A percentile compares a stretch with the other conserved stretches of the same genome.
Evolutionary conservation across 1,284 basidiomycete species (phyloP).

Genomic region (Ustilago sp.): DNA sequence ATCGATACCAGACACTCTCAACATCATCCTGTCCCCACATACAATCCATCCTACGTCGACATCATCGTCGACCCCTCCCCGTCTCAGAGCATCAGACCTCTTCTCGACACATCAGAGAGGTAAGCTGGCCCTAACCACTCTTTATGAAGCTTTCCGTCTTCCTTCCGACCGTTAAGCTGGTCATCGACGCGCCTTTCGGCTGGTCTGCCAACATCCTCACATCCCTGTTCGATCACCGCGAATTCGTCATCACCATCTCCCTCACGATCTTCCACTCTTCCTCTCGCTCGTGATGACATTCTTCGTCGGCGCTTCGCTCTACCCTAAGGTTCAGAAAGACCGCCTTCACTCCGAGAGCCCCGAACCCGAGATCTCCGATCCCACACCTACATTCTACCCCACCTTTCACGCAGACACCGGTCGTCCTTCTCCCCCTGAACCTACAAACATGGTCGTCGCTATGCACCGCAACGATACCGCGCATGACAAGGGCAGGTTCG

Average conservation of each 20-base stretch:
- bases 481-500: neutral
- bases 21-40: neutral
- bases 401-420: neutral
- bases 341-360: neutral
- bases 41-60: neutral
- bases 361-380: neutral
- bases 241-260: neutral
- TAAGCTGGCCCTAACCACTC: neutral
- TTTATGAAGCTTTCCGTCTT: neutral
- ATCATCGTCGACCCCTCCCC: neutral
- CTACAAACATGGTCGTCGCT: neutral
- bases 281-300: neutral
- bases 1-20: neutral
- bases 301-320: neutral
- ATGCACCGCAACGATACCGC: neutral
- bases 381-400: neutral
- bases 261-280: neutral
- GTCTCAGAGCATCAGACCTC: neutral
- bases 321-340: neutral
- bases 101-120: constrained; percentile 1
- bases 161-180: neutral
- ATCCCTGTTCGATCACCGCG: neutral
- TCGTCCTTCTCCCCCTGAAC: neutral
- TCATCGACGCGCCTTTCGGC: neutral
- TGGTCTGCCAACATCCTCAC: neutral